Percentiles rank a stretch among this genome's conserved stretches.
Conservation (phyloP, 2,329 filamentous ascomycete genomes). For the Aureobasidium pullulans region DNA sequence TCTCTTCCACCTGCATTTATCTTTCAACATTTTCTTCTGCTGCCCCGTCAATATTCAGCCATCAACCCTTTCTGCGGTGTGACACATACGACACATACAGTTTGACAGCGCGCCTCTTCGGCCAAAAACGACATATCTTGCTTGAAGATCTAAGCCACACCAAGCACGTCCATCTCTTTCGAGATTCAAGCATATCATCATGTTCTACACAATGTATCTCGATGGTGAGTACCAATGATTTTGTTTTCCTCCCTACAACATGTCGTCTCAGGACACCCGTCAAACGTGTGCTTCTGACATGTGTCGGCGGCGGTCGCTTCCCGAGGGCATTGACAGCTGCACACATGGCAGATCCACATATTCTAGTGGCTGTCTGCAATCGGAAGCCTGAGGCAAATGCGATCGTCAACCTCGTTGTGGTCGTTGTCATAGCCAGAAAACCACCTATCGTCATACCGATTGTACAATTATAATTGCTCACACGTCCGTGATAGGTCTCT, state of each 20-base stretch:
- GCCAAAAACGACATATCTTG: background rate
- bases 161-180: background rate
- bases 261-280: background rate
- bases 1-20: background rate
- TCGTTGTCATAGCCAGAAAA: too few relatives aligned
- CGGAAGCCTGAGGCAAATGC: background rate
- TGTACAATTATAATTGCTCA: background rate
- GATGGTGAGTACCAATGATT: constrained; percentile 7
- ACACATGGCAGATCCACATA: background rate
- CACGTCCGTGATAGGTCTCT: constrained; percentile 59
- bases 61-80: constrained; percentile 1
- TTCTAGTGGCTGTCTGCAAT: background rate
- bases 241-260: background rate
- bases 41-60: background rate
- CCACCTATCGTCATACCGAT: too few relatives aligned
- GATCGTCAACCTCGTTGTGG: background rate
- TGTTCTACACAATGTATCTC: constrained; percentile 14
- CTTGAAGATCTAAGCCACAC: constrained; percentile 2
- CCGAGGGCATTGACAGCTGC: background rate
- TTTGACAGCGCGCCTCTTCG: constrained; percentile 4
- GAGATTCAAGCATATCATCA: background rate
- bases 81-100: background rate
- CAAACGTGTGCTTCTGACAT: background rate
- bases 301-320: background rate
- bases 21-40: background rate